A percentile compares a stretch with the other conserved stretches of the same genome.
Evolutionary conservation across 2,329 filamentous ascomycete genomes (phyloP).

Genomic region (Aureobasidium leucospermi): DNA sequence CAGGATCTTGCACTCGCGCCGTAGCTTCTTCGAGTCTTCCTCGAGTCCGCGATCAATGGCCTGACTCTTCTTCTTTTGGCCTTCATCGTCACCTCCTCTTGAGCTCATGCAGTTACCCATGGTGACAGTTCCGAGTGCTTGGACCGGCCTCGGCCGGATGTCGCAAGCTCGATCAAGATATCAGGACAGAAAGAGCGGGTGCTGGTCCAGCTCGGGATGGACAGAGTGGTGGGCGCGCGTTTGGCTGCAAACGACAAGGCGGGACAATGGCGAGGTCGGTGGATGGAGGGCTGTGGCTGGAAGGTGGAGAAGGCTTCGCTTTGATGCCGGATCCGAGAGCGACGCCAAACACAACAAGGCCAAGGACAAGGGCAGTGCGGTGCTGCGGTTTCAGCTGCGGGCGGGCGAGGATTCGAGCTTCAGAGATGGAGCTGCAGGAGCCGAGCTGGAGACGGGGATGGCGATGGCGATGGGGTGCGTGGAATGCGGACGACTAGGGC

Average conservation of each 20-base stretch:
- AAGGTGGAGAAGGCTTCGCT: conserved; percentile 5
- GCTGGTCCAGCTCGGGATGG: neutral
- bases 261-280: conserved; percentile 2
- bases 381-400: neutral
- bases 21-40: conserved; percentile 85
- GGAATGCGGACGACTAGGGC: neutral
- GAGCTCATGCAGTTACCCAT: conserved; percentile 97
- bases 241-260: conserved; percentile 7
- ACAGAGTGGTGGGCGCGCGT: neutral
- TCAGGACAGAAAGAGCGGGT: neutral
- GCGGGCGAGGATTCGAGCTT: neutral
- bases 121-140: conserved; percentile 18
- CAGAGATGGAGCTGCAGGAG: neutral
- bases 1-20: conserved; percentile 97
- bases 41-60: conserved; percentile 90
- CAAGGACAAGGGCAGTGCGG: neutral
- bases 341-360: neutral
- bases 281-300: conserved; percentile 2
- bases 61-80: conserved; percentile 94
- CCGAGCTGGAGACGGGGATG: neutral
- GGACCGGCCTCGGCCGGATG: conserved; percentile 14
- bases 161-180: conserved; percentile 12
- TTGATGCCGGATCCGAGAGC: conserved; percentile 3
- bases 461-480: neutral
- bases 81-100: conserved; percentile 75